A percentile compares a stretch with the other conserved stretches of the same genome.
phyloP scores from a whole-genome alignment of 225 moss, liverwort and hornwort genomes.

The Neckera pumila region DNA sequence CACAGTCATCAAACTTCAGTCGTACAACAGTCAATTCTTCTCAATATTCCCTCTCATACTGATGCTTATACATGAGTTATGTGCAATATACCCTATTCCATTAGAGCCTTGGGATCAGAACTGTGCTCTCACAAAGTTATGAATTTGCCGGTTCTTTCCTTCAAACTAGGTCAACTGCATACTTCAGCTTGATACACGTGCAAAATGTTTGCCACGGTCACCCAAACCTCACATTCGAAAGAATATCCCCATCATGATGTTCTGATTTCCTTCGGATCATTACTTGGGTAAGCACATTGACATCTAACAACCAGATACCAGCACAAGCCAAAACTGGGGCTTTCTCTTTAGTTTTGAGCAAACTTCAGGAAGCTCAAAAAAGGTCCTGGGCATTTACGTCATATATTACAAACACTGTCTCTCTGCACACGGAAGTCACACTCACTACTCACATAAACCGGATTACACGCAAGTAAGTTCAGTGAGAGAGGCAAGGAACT shows the following conservation, averaged over 20 bases:
- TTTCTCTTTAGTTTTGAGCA: too few relatives aligned
- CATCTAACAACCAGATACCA: neutral
- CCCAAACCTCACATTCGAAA: neutral
- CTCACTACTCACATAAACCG: too few relatives aligned
- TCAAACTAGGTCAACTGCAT: accelerated
- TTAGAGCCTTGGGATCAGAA: neutral
- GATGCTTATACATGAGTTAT: neutral
- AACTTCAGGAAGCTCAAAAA: too few relatives aligned
- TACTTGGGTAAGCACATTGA: neutral
- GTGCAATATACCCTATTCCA: neutral
- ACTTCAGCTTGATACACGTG: neutral
- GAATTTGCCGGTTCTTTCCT: neutral
- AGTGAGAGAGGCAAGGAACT: too few relatives aligned
- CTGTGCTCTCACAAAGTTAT: neutral
- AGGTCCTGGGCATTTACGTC: too few relatives aligned
- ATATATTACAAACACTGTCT: too few relatives aligned
- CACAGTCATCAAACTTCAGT: neutral
- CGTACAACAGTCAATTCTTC: neutral
- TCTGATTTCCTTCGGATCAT: neutral
- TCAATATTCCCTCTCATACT: too few relatives aligned
- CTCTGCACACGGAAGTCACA: too few relatives aligned
- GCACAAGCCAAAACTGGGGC: neutral
- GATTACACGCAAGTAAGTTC: too few relatives aligned
- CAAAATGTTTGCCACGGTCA: too few relatives aligned
- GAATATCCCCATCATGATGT: neutral